phyloP scores from a whole-genome alignment of 768 basidiomycete genomes.

The Coprinopsis sp. region DNA sequence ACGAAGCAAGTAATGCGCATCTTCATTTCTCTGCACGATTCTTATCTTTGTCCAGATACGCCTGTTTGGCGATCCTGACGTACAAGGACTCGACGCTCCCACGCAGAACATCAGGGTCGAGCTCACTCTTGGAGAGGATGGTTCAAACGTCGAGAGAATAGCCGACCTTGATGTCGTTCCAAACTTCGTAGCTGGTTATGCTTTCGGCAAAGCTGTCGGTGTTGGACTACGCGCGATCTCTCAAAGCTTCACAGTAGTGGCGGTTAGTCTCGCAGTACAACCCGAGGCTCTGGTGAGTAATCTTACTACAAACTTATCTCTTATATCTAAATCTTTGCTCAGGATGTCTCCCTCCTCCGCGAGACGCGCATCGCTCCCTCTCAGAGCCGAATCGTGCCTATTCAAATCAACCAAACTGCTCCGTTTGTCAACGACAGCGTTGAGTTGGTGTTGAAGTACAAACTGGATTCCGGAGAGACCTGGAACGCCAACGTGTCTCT shows the following conservation, averaged over 20 bases:
- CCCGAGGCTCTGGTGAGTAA: slow-evolving; percentile 2
- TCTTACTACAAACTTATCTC: background rate
- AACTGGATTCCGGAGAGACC: slow-evolving; percentile 15
- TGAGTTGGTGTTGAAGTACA: slow-evolving; percentile 36
- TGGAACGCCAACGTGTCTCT: slow-evolving; percentile 32
- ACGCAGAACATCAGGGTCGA: slow-evolving; percentile 51
- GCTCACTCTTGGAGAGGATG: slow-evolving; percentile 36
- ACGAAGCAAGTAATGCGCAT: slow-evolving; percentile 50
- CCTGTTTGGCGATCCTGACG: slow-evolving; percentile 72
- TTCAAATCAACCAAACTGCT: slow-evolving; percentile 27
- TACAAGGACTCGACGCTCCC: slow-evolving; percentile 39
- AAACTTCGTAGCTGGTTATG: slow-evolving; percentile 70
- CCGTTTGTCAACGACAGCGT: slow-evolving; percentile 30
- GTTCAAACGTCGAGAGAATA: slow-evolving; percentile 33
- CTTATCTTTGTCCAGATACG: slow-evolving; percentile 49
- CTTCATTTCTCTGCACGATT: slow-evolving; percentile 4
- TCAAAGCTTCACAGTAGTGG: slow-evolving; percentile 53
- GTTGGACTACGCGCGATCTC: slow-evolving; percentile 51
- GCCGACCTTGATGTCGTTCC: slow-evolving; percentile 51
- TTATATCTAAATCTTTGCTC: background rate
- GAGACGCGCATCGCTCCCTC: slow-evolving; percentile 48
- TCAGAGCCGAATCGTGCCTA: slow-evolving; percentile 58
- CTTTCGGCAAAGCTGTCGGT: slow-evolving; percentile 70
- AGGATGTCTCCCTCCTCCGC: slow-evolving; percentile 22
- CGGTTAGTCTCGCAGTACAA: slow-evolving; percentile 11